These are phyloP conservation scores for Onygenales sp. DNA, from an alignment of 2,329 filamentous ascomycete genomes.

Conservation along the genomic window DNA sequence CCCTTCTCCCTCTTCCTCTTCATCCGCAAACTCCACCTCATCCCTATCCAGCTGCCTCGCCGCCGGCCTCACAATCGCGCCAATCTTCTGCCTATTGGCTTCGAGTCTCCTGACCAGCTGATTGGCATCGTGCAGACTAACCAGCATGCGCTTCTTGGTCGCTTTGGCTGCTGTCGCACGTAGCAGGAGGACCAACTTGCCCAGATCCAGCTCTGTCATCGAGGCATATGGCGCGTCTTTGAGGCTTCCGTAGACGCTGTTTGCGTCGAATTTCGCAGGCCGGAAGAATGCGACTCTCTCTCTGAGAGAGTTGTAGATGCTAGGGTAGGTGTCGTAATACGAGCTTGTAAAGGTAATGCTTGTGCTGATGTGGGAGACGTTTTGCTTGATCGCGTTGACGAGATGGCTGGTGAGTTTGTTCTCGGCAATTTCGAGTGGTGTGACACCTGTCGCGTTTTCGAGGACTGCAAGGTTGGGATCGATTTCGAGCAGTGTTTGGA, in stretches of 20 bases:
- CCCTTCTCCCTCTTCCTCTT: background rate
- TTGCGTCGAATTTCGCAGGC: background rate
- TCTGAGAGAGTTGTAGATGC: background rate
- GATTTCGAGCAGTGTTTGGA: slow-evolving; percentile 40
- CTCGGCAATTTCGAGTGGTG: slow-evolving; percentile 36
- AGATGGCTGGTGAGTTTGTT: slow-evolving; percentile 6
- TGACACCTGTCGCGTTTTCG: slow-evolving; percentile 69
- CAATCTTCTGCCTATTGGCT: slow-evolving; percentile 2
- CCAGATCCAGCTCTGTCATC: background rate
- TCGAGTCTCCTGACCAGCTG: slow-evolving; percentile 48
- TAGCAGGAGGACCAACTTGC: slow-evolving; percentile 2
- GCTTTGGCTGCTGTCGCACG: slow-evolving; percentile 1
- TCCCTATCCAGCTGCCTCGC: background rate
- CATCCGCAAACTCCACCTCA: background rate
- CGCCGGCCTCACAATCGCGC: background rate
- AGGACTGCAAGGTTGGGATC: slow-evolving; percentile 53
- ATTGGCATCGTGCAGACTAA: slow-evolving; percentile 51
- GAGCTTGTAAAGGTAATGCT: background rate
- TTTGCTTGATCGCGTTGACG: slow-evolving; percentile 26
- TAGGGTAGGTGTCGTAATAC: background rate
- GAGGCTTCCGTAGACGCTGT: background rate
- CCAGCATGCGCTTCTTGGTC: slow-evolving; percentile 41
- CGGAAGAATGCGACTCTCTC: background rate
- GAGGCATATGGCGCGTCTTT: slow-evolving; percentile 1
- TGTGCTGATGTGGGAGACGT: background rate